Evolutionary conservation across 352 stramenopile genomes (phyloP), one percentile per base, ranked within the genome.

Genomic region (Globisporangium radiosum): DNA sequence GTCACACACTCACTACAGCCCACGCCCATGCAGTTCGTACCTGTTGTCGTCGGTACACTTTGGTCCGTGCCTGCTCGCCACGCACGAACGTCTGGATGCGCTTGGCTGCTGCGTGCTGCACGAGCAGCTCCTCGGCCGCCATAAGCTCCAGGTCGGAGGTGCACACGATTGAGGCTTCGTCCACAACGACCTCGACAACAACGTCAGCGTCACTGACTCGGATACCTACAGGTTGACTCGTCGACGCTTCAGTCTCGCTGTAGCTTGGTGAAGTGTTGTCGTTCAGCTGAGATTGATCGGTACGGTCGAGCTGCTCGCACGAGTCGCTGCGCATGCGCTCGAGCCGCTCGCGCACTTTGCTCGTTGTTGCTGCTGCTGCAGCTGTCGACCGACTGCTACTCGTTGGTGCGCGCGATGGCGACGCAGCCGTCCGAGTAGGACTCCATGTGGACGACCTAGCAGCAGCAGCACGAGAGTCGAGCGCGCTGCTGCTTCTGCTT

Each of bases 41-140:
- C 59, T 60, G 53, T 19, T 38, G 54, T 7, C 17, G 9, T 33
- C 33, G 49, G 14, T 10, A 47, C 43, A 72, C 67, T 8, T 65
- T 54, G 25, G 17, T n/a, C 5, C 74, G 74, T 55, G 59, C 70
- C 6, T 44, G 54, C 50, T 66, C 47, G 33, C 70, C 72, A 44
- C 72, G 70, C 7, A 68, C 61, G 14, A 75, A 69, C 7, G 70
- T 56, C 48, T 84, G 74, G 7, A 84, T 51, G 39, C 25, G 64
- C 52, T 64, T 61, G 19, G 60, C 59, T 47, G 70, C 70, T 47
- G 61, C 68, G 25, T 10, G 52, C n/a, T 50, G 65, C 1, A 75
- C 66, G 13, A 75, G 25, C 43, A 51, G 11, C 7, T 59, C 52
- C 57, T 80, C 72, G 19, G 58, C 64, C 19, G 43, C 44, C n/a